These are phyloP conservation scores for Grigorovia yakushimaensis DNA, from an alignment of 805 yeast species.

Conservation along the genomic window DNA sequence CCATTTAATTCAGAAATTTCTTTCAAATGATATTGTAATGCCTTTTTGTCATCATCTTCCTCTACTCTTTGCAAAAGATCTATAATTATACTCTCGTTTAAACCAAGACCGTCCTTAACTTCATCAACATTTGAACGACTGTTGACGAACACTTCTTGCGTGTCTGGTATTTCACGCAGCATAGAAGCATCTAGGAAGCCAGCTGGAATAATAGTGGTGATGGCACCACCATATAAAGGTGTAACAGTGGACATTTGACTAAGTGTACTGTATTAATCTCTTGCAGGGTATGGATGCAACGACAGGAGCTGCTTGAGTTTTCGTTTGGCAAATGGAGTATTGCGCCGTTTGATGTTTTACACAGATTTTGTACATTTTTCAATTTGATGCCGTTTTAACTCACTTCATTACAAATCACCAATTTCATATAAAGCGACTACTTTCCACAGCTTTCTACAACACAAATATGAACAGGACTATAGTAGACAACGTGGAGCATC, in stretches of 20 bases:
- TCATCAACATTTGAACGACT: conserved; percentile 22
- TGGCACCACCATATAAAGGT: conserved; percentile 75
- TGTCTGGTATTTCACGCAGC: conserved; percentile 80
- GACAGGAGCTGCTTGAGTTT: too few species aligned
- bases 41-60: conserved; percentile 30
- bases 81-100: conserved; percentile 50
- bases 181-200: conserved; percentile 66
- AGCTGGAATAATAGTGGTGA: conserved; percentile 46
- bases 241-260: not conserved
- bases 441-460: too few species aligned
- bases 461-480: too few species aligned
- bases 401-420: too few species aligned
- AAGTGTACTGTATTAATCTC: too few species aligned
- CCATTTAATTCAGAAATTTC: conserved; percentile 44
- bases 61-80: conserved; percentile 51
- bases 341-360: too few species aligned
- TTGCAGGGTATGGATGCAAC: too few species aligned
- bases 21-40: conserved; percentile 42
- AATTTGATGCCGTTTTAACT: too few species aligned
- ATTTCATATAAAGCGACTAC: too few species aligned
- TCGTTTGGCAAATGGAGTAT: too few species aligned
- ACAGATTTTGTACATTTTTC: too few species aligned
- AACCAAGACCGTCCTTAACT: conserved; percentile 28
- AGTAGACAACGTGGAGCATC: too few species aligned
- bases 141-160: conserved; percentile 81